phyloP scores from a whole-genome alignment of 2,329 filamentous ascomycete genomes.

The Amphichorda felina region DNA sequence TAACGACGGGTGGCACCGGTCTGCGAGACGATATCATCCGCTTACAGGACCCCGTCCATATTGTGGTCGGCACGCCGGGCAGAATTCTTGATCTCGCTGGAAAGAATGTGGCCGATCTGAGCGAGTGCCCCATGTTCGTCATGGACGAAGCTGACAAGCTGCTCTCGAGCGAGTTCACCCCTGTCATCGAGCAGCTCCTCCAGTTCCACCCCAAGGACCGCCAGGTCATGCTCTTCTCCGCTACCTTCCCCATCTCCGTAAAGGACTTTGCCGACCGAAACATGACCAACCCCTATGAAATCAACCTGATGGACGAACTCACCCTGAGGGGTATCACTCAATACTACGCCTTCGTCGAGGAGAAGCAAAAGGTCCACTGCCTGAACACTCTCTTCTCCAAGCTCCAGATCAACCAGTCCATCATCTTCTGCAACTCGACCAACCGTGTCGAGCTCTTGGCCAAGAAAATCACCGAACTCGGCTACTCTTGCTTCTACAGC shows the following conservation, averaged over 20 bases:
- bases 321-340: slow-evolving; percentile 97
- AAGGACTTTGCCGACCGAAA: slow-evolving; percentile 98
- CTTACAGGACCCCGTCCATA: slow-evolving; percentile 86
- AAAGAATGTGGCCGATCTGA: slow-evolving; percentile 92
- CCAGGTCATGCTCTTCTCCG: slow-evolving; percentile 98
- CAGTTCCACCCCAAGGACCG: slow-evolving; percentile 94
- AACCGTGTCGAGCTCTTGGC: slow-evolving; percentile 95
- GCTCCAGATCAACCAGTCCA: slow-evolving; percentile 98
- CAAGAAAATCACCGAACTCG: slow-evolving; percentile 98
- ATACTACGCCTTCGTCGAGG: slow-evolving; percentile 98
- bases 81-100: slow-evolving; percentile 92
- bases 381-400: slow-evolving; percentile 98
- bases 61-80: slow-evolving; percentile 93
- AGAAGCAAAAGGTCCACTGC: slow-evolving; percentile 98
- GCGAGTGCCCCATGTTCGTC: slow-evolving; percentile 93
- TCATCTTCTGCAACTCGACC: slow-evolving; percentile 99
- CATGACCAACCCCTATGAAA: slow-evolving; percentile 93
- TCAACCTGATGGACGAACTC: slow-evolving; percentile 98
- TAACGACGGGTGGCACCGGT: slow-evolving; percentile 91
- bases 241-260: slow-evolving; percentile 92
- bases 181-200: slow-evolving; percentile 90
- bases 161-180: slow-evolving; percentile 90
- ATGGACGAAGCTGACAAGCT: slow-evolving; percentile 99
- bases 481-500: slow-evolving; percentile 99
- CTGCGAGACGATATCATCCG: slow-evolving; percentile 95